phyloP scores from a whole-genome alignment of 495 filamentous ascomycete species.

The Neurospora sp. region DNA sequence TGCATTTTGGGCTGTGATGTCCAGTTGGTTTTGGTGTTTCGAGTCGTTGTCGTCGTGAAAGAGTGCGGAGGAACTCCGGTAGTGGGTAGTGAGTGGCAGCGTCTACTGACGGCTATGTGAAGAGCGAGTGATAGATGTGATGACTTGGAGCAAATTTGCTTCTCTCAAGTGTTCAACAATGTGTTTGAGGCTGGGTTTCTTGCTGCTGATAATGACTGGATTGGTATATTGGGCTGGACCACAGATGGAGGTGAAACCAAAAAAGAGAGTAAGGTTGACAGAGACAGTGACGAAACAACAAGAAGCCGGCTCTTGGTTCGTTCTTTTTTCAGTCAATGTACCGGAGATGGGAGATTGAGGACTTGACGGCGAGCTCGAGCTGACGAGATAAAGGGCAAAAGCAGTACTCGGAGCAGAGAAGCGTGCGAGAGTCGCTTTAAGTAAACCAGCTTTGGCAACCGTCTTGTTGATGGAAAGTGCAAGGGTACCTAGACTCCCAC shows the following conservation, averaged over 20 bases:
- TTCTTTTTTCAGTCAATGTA: not conserved
- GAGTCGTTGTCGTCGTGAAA: not conserved
- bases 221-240: not conserved
- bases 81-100: not conserved
- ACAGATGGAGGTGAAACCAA: not conserved
- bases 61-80: not conserved
- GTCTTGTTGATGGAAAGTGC: not conserved
- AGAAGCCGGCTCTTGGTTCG: not conserved
- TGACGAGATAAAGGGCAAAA: not conserved
- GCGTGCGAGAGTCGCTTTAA: not conserved
- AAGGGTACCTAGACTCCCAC: not conserved
- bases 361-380: not conserved
- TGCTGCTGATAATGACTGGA: not conserved
- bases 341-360: not conserved
- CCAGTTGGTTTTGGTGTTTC: not conserved
- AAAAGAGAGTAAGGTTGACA: not conserved
- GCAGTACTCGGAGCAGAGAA: not conserved
- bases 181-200: not conserved
- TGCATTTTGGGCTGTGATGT: conserved; percentile 25
- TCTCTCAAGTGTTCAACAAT: not conserved
- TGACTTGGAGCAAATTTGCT: not conserved
- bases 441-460: not conserved
- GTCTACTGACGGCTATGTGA: not conserved
- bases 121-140: not conserved
- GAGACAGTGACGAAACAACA: not conserved